phyloP scores from a whole-genome alignment of 345 rosid species.

The Kernera saxatilis region DNA sequence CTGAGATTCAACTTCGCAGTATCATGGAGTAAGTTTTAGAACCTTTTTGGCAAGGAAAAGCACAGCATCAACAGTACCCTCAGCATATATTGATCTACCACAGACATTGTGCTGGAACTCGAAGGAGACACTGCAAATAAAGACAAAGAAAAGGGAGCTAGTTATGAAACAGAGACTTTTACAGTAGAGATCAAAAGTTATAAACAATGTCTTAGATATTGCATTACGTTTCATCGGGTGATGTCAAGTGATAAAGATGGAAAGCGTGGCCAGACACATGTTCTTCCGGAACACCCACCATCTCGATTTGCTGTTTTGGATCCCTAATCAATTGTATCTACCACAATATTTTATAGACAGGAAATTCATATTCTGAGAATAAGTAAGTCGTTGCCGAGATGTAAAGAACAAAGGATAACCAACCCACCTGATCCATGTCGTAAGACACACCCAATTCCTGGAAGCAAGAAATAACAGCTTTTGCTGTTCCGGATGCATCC shows the following conservation, averaged over 20 bases:
- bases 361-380: background rate
- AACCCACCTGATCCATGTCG: conserved; percentile 65
- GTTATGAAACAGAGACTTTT: background rate
- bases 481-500: conserved; percentile 95
- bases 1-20: background rate
- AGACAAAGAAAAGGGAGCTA: background rate
- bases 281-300: conserved; percentile 93
- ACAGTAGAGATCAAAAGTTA: background rate
- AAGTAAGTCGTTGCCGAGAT: background rate
- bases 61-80: conserved; percentile 88
- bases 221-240: conserved; percentile 81
- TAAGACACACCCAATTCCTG: conserved; percentile 82
- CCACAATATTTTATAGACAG: background rate
- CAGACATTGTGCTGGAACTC: conserved; percentile 99
- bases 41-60: conserved; percentile 93
- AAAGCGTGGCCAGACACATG: conserved; percentile 85
- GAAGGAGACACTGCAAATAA: conserved; percentile 65
- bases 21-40: background rate
- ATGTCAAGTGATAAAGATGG: conserved; percentile 82
- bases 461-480: conserved; percentile 93
- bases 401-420: background rate
- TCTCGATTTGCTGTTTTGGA: conserved; percentile 70
- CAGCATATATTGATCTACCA: conserved; percentile 90
- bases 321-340: conserved; percentile 86
- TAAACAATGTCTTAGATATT: background rate